Evolutionary conservation across 352 stramenopile species (phyloP), one percentile per base, ranked within the genome.

Genomic region (Pythium coloratum): DNA sequence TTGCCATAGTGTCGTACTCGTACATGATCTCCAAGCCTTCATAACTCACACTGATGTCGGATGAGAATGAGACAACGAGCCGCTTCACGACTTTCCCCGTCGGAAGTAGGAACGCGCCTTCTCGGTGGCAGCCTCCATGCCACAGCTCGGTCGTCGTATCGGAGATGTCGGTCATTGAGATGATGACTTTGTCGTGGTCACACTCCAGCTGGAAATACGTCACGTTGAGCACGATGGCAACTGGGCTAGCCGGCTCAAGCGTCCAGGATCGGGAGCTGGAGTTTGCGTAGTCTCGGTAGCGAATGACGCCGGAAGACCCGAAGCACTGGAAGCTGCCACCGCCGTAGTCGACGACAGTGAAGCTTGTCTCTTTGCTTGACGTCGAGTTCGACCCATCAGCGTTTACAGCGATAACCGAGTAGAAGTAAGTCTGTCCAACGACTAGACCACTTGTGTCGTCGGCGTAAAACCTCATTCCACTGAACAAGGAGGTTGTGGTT

Each of bases 181-280:
- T 74, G 6, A 60, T 47, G 26, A 88, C 60, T 6, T 33, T 67
- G 20, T 89, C 82, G 46, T 88, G 78, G 46, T 88, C 70, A 36
- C 82, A 91, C 49, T 91, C 82, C 7, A 91, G 71, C 60, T 69
- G 80, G 62, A 91, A 91, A 10, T 54, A 64, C 0, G 75, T 76
- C 7, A 89, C 59, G 66, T 73, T 86, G 32, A 90, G 70, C 16
- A 72, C 13, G 28, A 87, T 47, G 0, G 64, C 62, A 0, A 65
- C 50, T 20, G 77, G 66, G 12, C 56, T 53, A 3, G 51, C 20
- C 9, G 72, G 76, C 6, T 50, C 58, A 20, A 90, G 77, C 6
- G 67, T 77, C 80, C 82, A 90, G n/a, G 57, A 64, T 10, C 77
- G 75, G 3, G 59, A 28, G 26, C 71, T 71, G 0, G 44, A 59